A percentile compares a stretch with the other conserved stretches of the same genome.
Evolutionary conservation across 2,329 filamentous ascomycete species (phyloP).

Genomic region (Claviceps monticola): DNA sequence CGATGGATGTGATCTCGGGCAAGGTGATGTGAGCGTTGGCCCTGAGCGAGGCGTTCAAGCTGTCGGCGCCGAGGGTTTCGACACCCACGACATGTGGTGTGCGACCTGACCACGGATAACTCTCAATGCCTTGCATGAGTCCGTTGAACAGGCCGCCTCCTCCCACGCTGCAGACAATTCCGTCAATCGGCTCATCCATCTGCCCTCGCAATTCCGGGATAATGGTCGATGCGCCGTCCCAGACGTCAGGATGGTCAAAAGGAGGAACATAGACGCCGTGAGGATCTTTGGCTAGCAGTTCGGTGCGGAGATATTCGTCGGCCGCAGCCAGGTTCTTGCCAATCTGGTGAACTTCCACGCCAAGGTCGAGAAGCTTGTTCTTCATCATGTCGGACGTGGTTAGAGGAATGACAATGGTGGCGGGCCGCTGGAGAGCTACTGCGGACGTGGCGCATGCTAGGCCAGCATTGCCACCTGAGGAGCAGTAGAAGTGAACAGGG

Average conservation of each 20-base stretch:
- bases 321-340: constrained; percentile 58
- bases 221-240: constrained; percentile 49
- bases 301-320: constrained; percentile 48
- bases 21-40: constrained; percentile 47
- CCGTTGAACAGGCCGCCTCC: constrained; percentile 72
- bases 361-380: constrained; percentile 52
- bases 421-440: constrained; percentile 44
- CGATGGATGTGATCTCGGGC: constrained; percentile 59
- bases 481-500: constrained; percentile 59
- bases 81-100: constrained; percentile 50
- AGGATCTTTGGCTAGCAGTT: constrained; percentile 38
- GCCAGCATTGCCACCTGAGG: constrained; percentile 72
- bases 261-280: constrained; percentile 51
- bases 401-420: constrained; percentile 62
- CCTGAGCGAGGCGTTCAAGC: constrained; percentile 47
- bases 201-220: constrained; percentile 35
- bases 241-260: constrained; percentile 55
- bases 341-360: constrained; percentile 52
- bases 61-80: constrained; percentile 64
- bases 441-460: constrained; percentile 69
- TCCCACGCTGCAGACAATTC: constrained; percentile 63
- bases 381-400: constrained; percentile 57
- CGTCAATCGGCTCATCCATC: constrained; percentile 41
- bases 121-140: constrained; percentile 54
- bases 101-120: constrained; percentile 18